Evolutionary conservation across 257 asterid genomes (phyloP).

Genomic region (Salvia splendens): DNA sequence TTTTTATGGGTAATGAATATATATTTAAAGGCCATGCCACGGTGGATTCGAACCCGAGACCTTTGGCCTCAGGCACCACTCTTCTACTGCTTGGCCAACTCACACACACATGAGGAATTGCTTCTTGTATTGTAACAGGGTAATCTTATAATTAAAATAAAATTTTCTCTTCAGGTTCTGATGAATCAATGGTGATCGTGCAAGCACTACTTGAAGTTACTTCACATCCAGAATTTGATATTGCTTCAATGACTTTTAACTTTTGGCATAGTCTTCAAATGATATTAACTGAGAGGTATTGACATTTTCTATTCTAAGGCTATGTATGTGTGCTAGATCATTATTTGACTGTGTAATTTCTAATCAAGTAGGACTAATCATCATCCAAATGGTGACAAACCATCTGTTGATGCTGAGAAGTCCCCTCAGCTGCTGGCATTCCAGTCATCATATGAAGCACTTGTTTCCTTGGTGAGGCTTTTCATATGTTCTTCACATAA

Average conservation of each 20-base stretch:
- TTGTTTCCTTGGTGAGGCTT: constrained; percentile 83
- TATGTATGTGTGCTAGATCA: constrained; percentile 29
- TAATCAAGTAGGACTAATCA: constrained; percentile 66
- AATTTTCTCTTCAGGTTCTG: constrained; percentile 73
- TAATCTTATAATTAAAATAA: constrained; percentile 26
- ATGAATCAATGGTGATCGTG: constrained; percentile 90
- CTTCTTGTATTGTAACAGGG: constrained; percentile 22
- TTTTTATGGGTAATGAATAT: background rate
- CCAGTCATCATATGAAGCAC: constrained; percentile 76
- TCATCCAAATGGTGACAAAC: constrained; percentile 55
- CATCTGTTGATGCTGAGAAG: constrained; percentile 69
- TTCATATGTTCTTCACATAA: constrained; percentile 6
- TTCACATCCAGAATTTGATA: constrained; percentile 95
- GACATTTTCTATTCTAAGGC: constrained; percentile 23
- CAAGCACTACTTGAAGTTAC: constrained; percentile 95
- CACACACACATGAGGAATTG: background rate
- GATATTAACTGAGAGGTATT: constrained; percentile 73
- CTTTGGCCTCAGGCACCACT: no score
- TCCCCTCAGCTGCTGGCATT: constrained; percentile 70
- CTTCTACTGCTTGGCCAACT: no score
- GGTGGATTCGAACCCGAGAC: no score
- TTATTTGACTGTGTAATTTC: constrained; percentile 35
- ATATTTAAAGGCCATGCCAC: no score
- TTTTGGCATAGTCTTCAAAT: constrained; percentile 98
- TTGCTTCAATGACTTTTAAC: constrained; percentile 98